Base-by-base conservation (phyloP, 129 eudicot genomes). In the Heracleum sosnowskyi region DNA sequence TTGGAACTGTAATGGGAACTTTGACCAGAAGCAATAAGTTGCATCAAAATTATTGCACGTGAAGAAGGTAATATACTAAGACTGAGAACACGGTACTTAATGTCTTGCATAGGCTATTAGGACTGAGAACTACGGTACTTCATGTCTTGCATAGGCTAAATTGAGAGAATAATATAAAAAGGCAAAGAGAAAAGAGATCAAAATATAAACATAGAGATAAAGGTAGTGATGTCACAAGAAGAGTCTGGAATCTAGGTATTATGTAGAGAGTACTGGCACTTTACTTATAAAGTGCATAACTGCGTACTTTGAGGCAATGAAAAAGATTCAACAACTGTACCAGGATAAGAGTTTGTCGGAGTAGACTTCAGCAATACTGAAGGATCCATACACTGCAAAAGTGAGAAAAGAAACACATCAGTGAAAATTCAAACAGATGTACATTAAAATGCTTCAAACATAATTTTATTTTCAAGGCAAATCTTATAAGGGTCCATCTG, bases 321-420 rank as follows among this genome's bases (percentile, higher is more conserved):
- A 57, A 76, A 35, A 39, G 36, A 26, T 35, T 34, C 36, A 35
- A 66, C 49, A 55, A 44, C 3, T 17, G 36, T 76, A 76, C 79
- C 79, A 76, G 36, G 69, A 76, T 55, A 76, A 53, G 44, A 76
- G 33, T 76, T 53, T 55, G 71, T 76, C 79, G 0, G 70, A 76
- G 44, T 35, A 37, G 18, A 76, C 10, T 76, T 76, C 79, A 11
- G 26, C 66, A 12, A 76, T 36, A 39, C 79, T 76, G 69, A 76
- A 76, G 63, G 79, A 47, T 76, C 79, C 79, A 76, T 76, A 76
- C 39, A 60, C 79, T 76, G 79, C 79, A 76, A 74, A 47, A 17
- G n/a, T 9, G 63, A 37, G 69, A 26, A 76, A 49, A 49, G 18
- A 46, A 36, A 76, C 51, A 31, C 8, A 66, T 66, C 20, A 0